Evolutionary conservation across 441 rosid species (phyloP), one percentile per base, ranked within the genome.

Genomic region (Omphalea diandra): DNA sequence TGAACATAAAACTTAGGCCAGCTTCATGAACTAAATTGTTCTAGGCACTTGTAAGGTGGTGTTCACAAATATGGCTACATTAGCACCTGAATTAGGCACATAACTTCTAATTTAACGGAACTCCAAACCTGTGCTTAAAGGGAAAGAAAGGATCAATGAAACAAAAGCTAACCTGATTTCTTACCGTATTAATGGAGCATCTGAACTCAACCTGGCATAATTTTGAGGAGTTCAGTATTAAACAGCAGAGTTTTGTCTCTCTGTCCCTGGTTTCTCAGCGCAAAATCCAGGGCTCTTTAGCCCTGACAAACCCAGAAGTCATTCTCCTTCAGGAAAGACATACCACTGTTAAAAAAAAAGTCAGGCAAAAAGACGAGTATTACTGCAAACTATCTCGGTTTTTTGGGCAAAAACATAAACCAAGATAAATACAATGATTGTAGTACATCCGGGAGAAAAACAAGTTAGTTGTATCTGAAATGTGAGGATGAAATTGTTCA

Each of bases 221-320:
- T 83, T 75, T 92, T 92, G 65, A 92, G 88, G 74, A 94, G 98
- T 81, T 94, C 98, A 11, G 89, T 89, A 77, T 94, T 97, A 75
- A 92, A 94, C 62, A 92, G 86, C 68, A 92, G 84, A 58, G 98
- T 92, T 87, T 95, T 95, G 83, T 89, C 98, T 74, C 92, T 92
- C 76, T 89, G 83, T 63, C 96, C 97, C 84, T 88, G 98, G 86
- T 92, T 94, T 84, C 75, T 85, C 83, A 94, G 84, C 75, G 92
- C 98, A 88, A 94, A 94, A 82, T 87, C 94, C 73, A 92, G 82
- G 24, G 98, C 99, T 70, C 99, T 82, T 80, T 94, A 98, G 41
- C 97, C 99, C 97, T 91, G 90, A 35, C 22, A 70, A 67, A 66
- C 57, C 68, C 55, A 53, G 38, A n/a, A 56, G 56, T n/a, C 60